Base-by-base conservation (phyloP, 2,329 filamentous ascomycete species). In the Monilinia fructicola region DNA sequence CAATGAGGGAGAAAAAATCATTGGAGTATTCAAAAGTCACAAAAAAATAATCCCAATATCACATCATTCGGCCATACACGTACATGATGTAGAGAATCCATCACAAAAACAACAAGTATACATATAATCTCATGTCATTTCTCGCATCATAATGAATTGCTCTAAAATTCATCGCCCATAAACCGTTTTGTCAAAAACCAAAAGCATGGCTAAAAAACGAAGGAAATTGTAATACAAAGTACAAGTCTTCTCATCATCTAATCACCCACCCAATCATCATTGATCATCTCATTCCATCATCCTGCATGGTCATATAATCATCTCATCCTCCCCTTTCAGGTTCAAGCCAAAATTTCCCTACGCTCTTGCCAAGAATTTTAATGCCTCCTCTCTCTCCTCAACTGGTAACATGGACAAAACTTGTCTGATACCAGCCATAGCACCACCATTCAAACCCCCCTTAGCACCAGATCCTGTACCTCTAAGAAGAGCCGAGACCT, bases 341-440 rank as follows among this genome's bases (percentile, higher is more conserved):
- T 4, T 40, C 26, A 7, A 16, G 21, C 46, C 26, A 46, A 11
- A 31, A 46, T 18, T n/a, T 9, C 6, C 56, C 61, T 70, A 73
- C 23, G 70, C 54, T 28, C 64, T 69, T 18, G 62, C 68, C 72
- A 77, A 73, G 64, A 74, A 77, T 54, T 70, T 76, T 61, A 77
- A 65, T 1, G 76, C 76, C 65, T 74, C 75, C 79, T 97, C 93
- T 78, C 92, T 90, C 84, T 99, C 93, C 71, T 87, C 87, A 61
- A 93, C 90, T 23, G 93, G 92, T 81, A 99, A 86, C 78, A 94
- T 93, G 74, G 90, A 88, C 73, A 98, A 80, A 70, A 96, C 86
- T 72, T 94, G 90, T 74, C 92, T 88, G 28, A 99, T 88, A 74
- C 95, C 94, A 50, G 58, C 58, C 58, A 60, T 60, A 38, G 58